A percentile compares a stretch with the other conserved stretches of the same genome.
phyloP scores from a whole-genome alignment of 768 basidiomycete species.

The Lactarius hengduanensis region DNA sequence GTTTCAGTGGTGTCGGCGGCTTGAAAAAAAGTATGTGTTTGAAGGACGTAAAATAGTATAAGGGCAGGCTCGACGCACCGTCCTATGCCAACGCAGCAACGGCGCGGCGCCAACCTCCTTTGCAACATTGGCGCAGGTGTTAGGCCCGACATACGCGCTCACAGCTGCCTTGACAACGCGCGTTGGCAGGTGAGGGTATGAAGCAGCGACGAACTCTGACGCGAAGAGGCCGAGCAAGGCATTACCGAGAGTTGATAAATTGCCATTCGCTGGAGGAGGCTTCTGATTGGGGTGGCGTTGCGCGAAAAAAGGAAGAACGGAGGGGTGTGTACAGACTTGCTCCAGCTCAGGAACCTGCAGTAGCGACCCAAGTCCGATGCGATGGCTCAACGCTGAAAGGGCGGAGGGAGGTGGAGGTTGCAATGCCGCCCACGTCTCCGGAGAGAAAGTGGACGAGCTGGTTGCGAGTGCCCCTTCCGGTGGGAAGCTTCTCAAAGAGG shows the following conservation, averaged over 20 bases:
- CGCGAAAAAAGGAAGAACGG: constrained; percentile 55
- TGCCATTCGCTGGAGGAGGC: constrained; percentile 64
- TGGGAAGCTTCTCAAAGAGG: constrained; percentile 57
- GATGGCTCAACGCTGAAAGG: constrained; percentile 71
- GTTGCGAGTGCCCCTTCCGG: constrained; percentile 50
- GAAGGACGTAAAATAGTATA: not conserved
- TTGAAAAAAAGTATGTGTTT: constrained; percentile 29
- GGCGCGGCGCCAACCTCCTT: constrained; percentile 79
- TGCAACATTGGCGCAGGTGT: constrained; percentile 80
- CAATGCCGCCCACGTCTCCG: constrained; percentile 65
- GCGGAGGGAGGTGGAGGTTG: constrained; percentile 73
- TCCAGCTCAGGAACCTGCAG: constrained; percentile 52
- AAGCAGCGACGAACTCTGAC: constrained; percentile 73
- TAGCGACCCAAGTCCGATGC: constrained; percentile 68
- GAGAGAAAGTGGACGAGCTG: constrained; percentile 46
- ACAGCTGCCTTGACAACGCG: constrained; percentile 89
- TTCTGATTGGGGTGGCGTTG: constrained; percentile 57
- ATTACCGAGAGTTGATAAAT: constrained; percentile 78
- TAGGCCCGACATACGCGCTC: constrained; percentile 87
- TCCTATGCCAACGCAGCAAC: constrained; percentile 79
- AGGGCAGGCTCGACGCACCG: constrained; percentile 45
- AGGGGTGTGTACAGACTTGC: constrained; percentile 80
- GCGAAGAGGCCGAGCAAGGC: constrained; percentile 88
- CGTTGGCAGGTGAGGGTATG: constrained; percentile 89
- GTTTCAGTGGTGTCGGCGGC: constrained; percentile 48